Evolutionary conservation across 2,329 filamentous ascomycete species (phyloP).

Genomic region (Ophiostoma sp.): DNA sequence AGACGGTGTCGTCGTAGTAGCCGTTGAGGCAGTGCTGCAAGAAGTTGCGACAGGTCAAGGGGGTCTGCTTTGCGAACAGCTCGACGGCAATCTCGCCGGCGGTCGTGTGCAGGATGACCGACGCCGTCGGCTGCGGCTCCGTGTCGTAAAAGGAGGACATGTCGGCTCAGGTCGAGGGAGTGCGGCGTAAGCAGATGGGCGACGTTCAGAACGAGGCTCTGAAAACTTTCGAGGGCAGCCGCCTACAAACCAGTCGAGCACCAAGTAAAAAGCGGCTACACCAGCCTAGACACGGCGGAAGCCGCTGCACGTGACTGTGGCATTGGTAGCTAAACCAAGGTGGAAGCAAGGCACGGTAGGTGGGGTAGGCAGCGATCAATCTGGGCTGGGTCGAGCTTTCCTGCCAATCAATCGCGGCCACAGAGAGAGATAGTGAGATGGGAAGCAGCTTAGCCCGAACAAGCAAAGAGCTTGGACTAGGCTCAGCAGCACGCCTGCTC

Average conservation of each 20-base stretch:
- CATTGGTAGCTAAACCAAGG: not conserved
- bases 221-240: not conserved
- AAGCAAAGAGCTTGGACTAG: slow-evolving; percentile 19
- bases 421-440: not conserved
- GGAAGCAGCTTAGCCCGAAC: slow-evolving; percentile 4
- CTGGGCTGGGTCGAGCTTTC: not conserved
- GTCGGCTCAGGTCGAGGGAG: not conserved
- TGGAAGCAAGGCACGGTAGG: slow-evolving; percentile 8
- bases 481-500: not conserved
- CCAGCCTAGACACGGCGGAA: not conserved
- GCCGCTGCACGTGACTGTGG: not conserved
- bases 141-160: slow-evolving; percentile 94
- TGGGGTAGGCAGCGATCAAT: slow-evolving; percentile 12
- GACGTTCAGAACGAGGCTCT: too few species aligned
- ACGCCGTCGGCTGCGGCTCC: slow-evolving; percentile 89
- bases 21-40: slow-evolving; percentile 90
- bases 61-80: slow-evolving; percentile 91
- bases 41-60: slow-evolving; percentile 89
- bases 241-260: not conserved
- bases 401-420: not conserved
- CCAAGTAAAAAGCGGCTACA: not conserved
- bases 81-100: slow-evolving; percentile 84
- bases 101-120: slow-evolving; percentile 84
- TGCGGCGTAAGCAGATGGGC: too few species aligned
- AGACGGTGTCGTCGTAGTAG: slow-evolving; percentile 90